Base-by-base conservation (phyloP, 768 basidiomycete genomes). In the Filobasidium floriforme region DNA sequence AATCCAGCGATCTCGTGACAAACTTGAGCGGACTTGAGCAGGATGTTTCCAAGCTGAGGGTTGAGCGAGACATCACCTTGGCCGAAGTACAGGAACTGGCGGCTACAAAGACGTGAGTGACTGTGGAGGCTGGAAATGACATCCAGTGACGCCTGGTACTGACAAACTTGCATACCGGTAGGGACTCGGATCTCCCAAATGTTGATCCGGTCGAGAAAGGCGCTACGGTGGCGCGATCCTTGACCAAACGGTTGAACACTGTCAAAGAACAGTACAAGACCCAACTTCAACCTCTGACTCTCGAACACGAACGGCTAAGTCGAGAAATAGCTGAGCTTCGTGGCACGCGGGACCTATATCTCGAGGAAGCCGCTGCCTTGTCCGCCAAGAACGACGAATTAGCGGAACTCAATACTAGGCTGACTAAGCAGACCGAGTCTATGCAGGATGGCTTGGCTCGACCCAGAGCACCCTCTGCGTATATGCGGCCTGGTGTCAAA, bases 81-180 rank as follows among this genome's bases (percentile, higher is more conserved):
- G 92, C 92, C 0, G 94, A 99, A 77, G 85, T 98, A 43, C 92
- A 94, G 74, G 92, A 97, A 79, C 82, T 99, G 41, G 84, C 86
- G 22, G 85, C 84, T 22, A 84, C 84, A 0, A 89, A 86, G 75
- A 85, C 84, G 92, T 92, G 71, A 59, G 82, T 81, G 6, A 54
- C 41, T 12, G 18, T 52, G 11, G 24, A 41, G 51, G 37, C 51
- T 24, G 52, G 60, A 18, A 63, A 24, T 2, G 11, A 51, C 29
- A 15, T 44, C 32, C 14, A 19, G 37, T 19, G 26, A n/a, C 15
- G 6, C 1, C 1, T 29, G 10, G 29, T 18, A 15, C 51, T 67
- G 43, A 59, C 55, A 9, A 18, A 19, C 28, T 11, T 40, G 41
- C 9, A 18, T n/a, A 1, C 43, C 29, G 22, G 10, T 51, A 68